phyloP scores from a whole-genome alignment of 2,329 filamentous ascomycete species.

The Chrysoporthe cubensis region DNA sequence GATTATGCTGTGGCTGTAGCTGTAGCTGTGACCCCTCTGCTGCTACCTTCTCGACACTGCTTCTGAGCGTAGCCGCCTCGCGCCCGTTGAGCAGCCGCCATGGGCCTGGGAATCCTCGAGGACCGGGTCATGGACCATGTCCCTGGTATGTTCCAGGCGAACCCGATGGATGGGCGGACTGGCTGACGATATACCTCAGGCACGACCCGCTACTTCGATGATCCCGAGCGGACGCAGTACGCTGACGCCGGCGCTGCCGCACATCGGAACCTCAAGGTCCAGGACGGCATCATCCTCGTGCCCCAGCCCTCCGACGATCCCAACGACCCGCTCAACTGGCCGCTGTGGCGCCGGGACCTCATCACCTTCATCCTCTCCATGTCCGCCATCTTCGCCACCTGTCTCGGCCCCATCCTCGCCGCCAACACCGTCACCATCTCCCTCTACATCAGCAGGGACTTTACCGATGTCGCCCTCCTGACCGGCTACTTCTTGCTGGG shows the following conservation, averaged over 20 bases:
- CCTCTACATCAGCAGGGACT: slow-evolving; percentile 64
- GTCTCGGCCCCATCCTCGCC: slow-evolving; percentile 83
- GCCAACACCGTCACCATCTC: slow-evolving; percentile 83
- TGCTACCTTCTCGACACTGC: neutral
- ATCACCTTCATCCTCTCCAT: slow-evolving; percentile 80
- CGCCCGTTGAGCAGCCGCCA: slow-evolving; percentile 39
- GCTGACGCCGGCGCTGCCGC: slow-evolving; percentile 44
- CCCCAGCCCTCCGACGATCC: slow-evolving; percentile 91
- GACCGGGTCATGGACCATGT: slow-evolving; percentile 69
- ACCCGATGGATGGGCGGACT: neutral
- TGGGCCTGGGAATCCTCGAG: slow-evolving; percentile 77
- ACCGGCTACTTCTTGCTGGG: slow-evolving; percentile 89
- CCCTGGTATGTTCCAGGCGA: slow-evolving; percentile 61
- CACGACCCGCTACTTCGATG: slow-evolving; percentile 68
- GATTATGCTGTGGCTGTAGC: neutral
- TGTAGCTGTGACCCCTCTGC: neutral
- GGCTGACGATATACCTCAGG: slow-evolving; percentile 42
- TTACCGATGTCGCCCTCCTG: slow-evolving; percentile 78
- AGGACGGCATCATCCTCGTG: slow-evolving; percentile 75
- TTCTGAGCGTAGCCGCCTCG: neutral
- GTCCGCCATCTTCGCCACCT: slow-evolving; percentile 80
- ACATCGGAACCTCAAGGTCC: slow-evolving; percentile 74
- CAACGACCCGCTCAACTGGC: slow-evolving; percentile 87
- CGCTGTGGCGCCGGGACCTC: slow-evolving; percentile 80
- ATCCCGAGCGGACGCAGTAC: slow-evolving; percentile 53